Base-by-base conservation (phyloP, 208 protist genomes). In the Tritrichomonas foetus region DNA sequence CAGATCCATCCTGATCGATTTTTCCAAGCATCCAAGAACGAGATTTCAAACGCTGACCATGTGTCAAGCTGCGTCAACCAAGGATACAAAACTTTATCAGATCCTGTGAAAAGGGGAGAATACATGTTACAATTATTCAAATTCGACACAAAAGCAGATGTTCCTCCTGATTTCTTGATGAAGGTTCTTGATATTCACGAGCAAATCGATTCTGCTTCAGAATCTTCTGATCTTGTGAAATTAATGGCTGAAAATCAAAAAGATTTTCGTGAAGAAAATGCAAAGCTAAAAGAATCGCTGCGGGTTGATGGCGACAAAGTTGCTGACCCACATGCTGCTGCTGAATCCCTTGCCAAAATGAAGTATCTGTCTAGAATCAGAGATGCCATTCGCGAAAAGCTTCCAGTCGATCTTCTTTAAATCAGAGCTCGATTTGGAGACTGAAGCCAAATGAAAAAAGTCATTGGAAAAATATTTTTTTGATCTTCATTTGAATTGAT, bases 1-100 rank as follows among this genome's bases (percentile, higher is more conserved):
- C 44, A 89, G 39, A 47, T 89, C 3, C 78, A 89, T 89, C 78
- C 78, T 55, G 78, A 89, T 27, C 25, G 47, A 57, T 89, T 89
- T 89, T 89, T 41, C 47, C 47, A 44, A n/a, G 27, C 44, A 39
- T 55, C 78, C 0, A 33, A 89, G 16, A 61, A 61, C 33, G 78
- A 89, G 30, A 53, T 53, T n/a, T 20, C 33, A 89, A n/a, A 27
- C 11, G 47, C 41, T 39, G 47, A 53, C 16, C 33, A 89, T 25
- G 78, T 49, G 33, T 89, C 78, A 33, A 14, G 78, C 22, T 89
- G 78, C n/a, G 47, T 89, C 0, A 89, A 89, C 57, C 47, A 89
- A 39, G 78, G 78, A 61, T 89, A 89, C 27, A 44, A 89, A n/a
- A 89, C 78, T 57, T 30, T 89, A 16, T 22, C 14, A 57, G 47